Conservation (phyloP, 805 yeast species). For the Brettanomyces bruxellensis region DNA sequence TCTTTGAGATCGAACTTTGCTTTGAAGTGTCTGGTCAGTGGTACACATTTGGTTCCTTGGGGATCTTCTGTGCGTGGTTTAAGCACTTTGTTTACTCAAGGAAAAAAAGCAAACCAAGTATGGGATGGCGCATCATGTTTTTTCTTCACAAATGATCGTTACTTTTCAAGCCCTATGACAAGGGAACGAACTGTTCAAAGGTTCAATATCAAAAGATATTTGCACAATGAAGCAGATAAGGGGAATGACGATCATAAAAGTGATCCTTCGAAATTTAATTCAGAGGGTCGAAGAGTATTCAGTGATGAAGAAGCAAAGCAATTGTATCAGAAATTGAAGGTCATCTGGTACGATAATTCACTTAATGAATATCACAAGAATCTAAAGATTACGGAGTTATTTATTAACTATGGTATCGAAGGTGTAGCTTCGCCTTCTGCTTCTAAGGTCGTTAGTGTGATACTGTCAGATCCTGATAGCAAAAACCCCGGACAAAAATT, state of each 20-base stretch:
- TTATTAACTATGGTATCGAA: conserved; percentile 23
- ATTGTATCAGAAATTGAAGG: conserved; percentile 16
- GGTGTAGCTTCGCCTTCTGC: conserved; percentile 23
- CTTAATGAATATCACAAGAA: conserved; percentile 11
- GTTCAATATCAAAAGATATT: no score
- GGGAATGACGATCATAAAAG: neutral
- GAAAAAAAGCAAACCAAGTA: no score
- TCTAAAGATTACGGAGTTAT: conserved; percentile 10
- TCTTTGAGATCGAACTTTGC: no score
- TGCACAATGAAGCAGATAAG: neutral
- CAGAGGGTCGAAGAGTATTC: conserved; percentile 19
- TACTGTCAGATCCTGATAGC: conserved; percentile 19
- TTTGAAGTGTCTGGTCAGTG: no score
- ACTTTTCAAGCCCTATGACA: no score
- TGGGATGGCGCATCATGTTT: no score
- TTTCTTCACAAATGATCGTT: no score
- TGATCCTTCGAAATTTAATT: conserved; percentile 11
- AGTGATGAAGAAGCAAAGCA: conserved; percentile 20
- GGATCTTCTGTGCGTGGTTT: no score
- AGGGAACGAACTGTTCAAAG: no score
- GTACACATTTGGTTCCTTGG: no score
- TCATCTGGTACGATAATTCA: conserved; percentile 17
- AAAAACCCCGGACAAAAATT: conserved; percentile 21
- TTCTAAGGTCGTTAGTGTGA: conserved; percentile 18
- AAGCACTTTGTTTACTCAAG: no score